Evolutionary conservation across 169 alveolate genomes (phyloP).

Genomic region (Perkinsus olseni): DNA sequence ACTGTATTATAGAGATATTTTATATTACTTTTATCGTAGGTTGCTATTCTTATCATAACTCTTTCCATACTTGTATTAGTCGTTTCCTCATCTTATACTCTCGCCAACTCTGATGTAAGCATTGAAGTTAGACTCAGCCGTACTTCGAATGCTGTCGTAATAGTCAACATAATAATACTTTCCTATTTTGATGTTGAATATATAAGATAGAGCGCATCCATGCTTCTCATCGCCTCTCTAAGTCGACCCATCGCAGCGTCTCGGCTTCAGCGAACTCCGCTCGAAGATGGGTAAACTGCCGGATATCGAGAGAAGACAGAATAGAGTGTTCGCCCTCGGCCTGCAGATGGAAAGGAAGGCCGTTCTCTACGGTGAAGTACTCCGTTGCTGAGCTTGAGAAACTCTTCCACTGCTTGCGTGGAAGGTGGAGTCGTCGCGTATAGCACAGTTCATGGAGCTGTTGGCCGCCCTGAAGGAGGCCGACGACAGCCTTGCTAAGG

Average conservation of each 20-base stretch:
- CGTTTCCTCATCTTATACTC: too few species aligned
- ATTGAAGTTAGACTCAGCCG: too few species aligned
- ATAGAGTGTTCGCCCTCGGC: slow-evolving; percentile 58
- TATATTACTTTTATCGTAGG: too few species aligned
- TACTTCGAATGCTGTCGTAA: too few species aligned
- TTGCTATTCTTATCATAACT: too few species aligned
- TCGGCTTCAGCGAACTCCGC: slow-evolving; percentile 9
- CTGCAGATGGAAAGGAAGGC: slow-evolving; percentile 67
- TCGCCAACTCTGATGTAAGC: too few species aligned
- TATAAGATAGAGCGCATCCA: too few species aligned
- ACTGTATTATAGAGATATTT: too few species aligned
- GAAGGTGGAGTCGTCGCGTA: not conserved
- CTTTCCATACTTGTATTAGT: too few species aligned
- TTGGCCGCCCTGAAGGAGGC: not conserved
- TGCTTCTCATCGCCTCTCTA: too few species aligned
- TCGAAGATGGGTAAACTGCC: slow-evolving; percentile 46
- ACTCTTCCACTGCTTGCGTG: not conserved
- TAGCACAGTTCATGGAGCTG: not conserved
- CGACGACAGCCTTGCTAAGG: not conserved
- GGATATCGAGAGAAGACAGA: slow-evolving; percentile 64
- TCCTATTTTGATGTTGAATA: too few species aligned
- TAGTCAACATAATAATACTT: too few species aligned
- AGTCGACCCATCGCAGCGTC: not conserved
- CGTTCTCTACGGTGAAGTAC: slow-evolving; percentile 34
- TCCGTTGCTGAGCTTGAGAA: not conserved